Percentiles rank a stretch among this genome's conserved stretches.
Conservation (phyloP, 2,329 filamentous ascomycete species). For the Phaeosphaeria sp. region DNA sequence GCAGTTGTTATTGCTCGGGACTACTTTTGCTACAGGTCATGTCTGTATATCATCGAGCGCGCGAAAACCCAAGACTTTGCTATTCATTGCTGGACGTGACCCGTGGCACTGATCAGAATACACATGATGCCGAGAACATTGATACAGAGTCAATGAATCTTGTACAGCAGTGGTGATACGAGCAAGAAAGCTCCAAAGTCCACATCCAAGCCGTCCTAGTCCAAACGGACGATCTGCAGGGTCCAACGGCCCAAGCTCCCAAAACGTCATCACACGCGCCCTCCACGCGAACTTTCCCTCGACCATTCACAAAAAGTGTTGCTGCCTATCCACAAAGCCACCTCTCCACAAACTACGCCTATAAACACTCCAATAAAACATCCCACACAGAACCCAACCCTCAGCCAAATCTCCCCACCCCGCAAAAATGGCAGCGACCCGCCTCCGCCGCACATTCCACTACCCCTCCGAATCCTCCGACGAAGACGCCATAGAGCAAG, state of each 20-base stretch:
- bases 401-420: background rate
- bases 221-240: conserved; percentile 20
- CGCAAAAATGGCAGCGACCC: conserved; percentile 60
- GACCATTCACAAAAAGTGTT: background rate
- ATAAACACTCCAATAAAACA: too few species aligned
- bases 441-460: conserved; percentile 77
- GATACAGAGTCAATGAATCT: background rate
- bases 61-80: background rate
- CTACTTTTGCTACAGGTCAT: background rate
- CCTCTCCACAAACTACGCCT: background rate
- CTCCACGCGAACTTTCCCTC: conserved; percentile 8
- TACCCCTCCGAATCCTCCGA: conserved; percentile 69
- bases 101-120: background rate
- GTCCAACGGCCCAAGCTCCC: conserved; percentile 14
- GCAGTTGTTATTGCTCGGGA: background rate
- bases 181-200: background rate
- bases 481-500: conserved; percentile 62
- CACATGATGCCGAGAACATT: too few species aligned
- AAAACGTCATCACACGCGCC: conserved; percentile 25
- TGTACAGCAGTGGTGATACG: too few species aligned
- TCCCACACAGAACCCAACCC: conserved; percentile 1
- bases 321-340: conserved; percentile 16
- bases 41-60: background rate
- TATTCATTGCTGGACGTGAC: background rate
- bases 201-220: background rate